These are phyloP conservation scores for Sporothrix schenckii DNA, from an alignment of 2,329 filamentous ascomycete genomes.

Conservation along the genomic window DNA sequence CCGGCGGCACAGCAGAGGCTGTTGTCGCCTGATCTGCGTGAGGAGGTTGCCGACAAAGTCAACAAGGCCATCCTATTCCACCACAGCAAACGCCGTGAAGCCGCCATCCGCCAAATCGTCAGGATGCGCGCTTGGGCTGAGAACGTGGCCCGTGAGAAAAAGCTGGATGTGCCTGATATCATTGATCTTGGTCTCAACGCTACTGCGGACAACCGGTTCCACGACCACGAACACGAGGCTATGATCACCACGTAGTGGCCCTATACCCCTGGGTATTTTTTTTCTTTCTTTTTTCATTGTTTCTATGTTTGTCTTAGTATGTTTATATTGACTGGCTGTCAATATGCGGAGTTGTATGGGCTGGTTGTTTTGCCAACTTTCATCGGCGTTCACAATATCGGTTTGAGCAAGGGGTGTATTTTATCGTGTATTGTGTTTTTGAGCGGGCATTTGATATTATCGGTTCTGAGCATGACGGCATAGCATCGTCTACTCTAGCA, in stretches of 20 bases:
- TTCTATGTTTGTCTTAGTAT: not conserved
- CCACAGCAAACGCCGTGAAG: conserved; percentile 73
- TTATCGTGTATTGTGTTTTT: not conserved
- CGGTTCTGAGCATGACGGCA: not conserved
- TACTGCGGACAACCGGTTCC: conserved; percentile 43
- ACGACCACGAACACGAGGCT: conserved; percentile 46
- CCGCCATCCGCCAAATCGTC: conserved; percentile 79
- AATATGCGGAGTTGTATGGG: not conserved
- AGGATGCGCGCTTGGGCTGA: conserved; percentile 87
- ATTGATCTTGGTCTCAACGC: conserved; percentile 48
- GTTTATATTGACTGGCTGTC: not conserved
- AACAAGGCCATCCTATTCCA: conserved; percentile 83
- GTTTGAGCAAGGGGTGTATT: not conserved
- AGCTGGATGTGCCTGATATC: conserved; percentile 47
- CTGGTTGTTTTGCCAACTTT: not conserved
- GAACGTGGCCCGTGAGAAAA: conserved; percentile 55
- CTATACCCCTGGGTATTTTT: not conserved
- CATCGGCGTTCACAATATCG: not conserved
- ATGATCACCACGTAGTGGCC: conserved; percentile 5
- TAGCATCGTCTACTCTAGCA: conserved; percentile 8
- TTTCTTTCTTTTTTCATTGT: not conserved
- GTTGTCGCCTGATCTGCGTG: conserved; percentile 76
- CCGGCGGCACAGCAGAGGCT: conserved; percentile 74
- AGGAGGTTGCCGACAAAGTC: conserved; percentile 81
- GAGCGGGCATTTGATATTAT: not conserved